Conservation (phyloP, 345 rosid genomes). For the Eucalyptus grandis region DNA sequence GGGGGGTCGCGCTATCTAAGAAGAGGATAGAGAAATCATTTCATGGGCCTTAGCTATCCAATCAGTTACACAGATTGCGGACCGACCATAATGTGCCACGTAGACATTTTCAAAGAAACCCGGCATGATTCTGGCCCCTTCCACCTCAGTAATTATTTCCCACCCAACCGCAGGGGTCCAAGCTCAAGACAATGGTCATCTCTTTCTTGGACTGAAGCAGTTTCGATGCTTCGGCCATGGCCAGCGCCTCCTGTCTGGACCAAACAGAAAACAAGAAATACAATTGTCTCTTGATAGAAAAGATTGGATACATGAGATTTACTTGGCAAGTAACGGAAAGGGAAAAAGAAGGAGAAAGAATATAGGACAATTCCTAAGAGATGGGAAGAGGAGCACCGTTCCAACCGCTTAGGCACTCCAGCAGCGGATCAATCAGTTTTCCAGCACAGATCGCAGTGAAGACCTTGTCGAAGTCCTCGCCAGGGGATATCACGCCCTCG, state of each 20-base stretch:
- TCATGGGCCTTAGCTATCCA: neutral
- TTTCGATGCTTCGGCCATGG: neutral
- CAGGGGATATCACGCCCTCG: conserved; percentile 9
- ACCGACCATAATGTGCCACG: too few relatives aligned
- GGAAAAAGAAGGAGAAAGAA: neutral
- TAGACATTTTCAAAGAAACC: too few relatives aligned
- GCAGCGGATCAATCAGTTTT: conserved; percentile 9
- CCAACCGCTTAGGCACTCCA: conserved; percentile 14
- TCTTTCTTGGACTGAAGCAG: neutral
- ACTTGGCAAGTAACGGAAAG: neutral
- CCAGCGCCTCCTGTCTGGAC: neutral
- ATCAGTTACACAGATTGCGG: too few relatives aligned
- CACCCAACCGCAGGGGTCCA: neutral
- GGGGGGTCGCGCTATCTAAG: neutral
- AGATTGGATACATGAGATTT: neutral
- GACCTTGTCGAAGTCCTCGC: conserved; percentile 19
- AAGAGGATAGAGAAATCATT: neutral
- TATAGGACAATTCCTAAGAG: neutral
- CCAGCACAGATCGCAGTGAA: conserved; percentile 10
- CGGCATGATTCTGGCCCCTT: neutral
- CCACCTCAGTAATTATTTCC: neutral
- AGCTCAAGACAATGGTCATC: neutral
- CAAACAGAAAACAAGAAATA: neutral
- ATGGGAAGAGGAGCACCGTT: conserved; percentile 17
- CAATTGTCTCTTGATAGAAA: neutral